phyloP scores from a whole-genome alignment of 129 eudicot species.

The Mikania micrantha region DNA sequence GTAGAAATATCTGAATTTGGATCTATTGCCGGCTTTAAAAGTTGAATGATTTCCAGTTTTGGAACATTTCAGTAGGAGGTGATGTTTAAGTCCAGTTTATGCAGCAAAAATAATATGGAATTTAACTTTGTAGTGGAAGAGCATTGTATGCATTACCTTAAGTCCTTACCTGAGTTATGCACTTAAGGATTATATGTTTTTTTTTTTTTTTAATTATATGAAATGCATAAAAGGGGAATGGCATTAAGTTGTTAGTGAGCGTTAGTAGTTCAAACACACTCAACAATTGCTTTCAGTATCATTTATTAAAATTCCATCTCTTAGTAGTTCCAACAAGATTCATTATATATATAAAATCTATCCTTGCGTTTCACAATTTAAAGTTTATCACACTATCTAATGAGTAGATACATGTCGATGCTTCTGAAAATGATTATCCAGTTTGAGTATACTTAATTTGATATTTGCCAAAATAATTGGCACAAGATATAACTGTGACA shows the following conservation, averaged over 20 bases:
- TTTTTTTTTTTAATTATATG: not conserved
- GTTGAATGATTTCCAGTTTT: not conserved
- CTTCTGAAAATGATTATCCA: not conserved
- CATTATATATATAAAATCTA: conserved; percentile 4
- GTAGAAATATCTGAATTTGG: not conserved
- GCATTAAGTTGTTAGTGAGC: conserved; percentile 2
- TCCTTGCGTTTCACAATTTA: conserved; percentile 3
- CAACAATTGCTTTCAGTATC: not conserved
- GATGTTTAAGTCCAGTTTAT: conserved; percentile 2
- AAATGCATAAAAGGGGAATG: not conserved
- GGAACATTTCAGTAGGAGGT: not conserved
- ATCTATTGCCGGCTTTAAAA: not conserved
- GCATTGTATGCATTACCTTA: not conserved
- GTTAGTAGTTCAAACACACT: not conserved
- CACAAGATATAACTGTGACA: too few relatives aligned
- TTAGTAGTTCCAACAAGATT: not conserved
- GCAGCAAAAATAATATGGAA: not conserved
- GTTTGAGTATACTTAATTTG: too few relatives aligned
- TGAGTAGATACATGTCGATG: not conserved
- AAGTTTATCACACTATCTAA: not conserved
- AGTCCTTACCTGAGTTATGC: not conserved
- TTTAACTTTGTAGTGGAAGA: not conserved
- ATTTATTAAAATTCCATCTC: not conserved
- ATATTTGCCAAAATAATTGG: too few relatives aligned
- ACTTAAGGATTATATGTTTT: not conserved